A percentile compares a stretch with the other conserved stretches of the same genome.
These are phyloP conservation scores for Kodamaea jinghongensis DNA, from an alignment of 805 yeast species.

Conservation along the genomic window DNA sequence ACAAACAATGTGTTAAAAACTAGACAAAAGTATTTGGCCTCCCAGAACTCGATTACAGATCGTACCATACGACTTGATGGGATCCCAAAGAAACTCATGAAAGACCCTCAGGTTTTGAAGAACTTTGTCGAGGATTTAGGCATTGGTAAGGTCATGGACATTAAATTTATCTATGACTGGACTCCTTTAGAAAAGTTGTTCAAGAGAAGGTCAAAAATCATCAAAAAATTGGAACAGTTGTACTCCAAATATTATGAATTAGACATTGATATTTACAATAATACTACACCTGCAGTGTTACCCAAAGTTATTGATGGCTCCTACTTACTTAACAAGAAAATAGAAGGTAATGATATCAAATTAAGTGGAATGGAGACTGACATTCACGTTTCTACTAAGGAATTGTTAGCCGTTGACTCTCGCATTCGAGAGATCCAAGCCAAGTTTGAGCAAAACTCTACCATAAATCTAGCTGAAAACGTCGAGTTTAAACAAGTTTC, in stretches of 20 bases:
- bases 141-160: constrained; percentile 52
- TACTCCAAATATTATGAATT: constrained; percentile 44
- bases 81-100: constrained; percentile 45
- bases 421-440: constrained; percentile 34
- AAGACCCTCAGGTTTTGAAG: constrained; percentile 41
- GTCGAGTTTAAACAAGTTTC: constrained; percentile 38
- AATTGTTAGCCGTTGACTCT: constrained; percentile 36
- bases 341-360: constrained; percentile 9
- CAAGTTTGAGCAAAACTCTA: constrained; percentile 29
- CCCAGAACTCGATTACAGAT: constrained; percentile 59
- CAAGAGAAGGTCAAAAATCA: constrained; percentile 26
- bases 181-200: constrained; percentile 40
- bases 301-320: constrained; percentile 10
- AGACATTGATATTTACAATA: constrained; percentile 38
- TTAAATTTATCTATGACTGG: constrained; percentile 49
- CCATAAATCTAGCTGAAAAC: constrained; percentile 24
- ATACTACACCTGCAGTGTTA: constrained; percentile 32
- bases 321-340: constrained; percentile 15
- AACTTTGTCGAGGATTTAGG: constrained; percentile 53
- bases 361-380: constrained; percentile 13
- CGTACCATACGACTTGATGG: constrained; percentile 55
- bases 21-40: constrained; percentile 56
- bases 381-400: constrained; percentile 31
- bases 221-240: constrained; percentile 37
- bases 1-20: constrained; percentile 50